Conservation (phyloP, 31 red algal species). For the Endocladia muricata region DNA sequence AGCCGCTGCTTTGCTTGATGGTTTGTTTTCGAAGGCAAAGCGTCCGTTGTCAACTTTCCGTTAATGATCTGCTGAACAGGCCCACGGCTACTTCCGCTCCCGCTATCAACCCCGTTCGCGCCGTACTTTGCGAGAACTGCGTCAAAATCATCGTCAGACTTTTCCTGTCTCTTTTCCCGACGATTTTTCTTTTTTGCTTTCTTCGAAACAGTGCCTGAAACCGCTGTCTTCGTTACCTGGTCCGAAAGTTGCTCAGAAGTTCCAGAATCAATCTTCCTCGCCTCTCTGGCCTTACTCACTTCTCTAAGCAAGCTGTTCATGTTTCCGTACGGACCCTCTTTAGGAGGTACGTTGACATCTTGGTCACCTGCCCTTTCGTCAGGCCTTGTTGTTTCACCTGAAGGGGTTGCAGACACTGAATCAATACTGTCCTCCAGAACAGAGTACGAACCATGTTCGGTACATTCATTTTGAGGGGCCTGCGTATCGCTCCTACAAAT, state of each 20-base stretch:
- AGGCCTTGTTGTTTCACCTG: too few relatives aligned
- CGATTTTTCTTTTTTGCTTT: not conserved
- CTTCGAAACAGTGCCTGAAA: not conserved
- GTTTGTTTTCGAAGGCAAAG: not conserved
- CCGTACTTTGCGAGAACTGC: constrained; percentile 15
- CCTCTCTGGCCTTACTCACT: not conserved
- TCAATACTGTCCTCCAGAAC: too few relatives aligned
- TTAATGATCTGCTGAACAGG: constrained; percentile 12
- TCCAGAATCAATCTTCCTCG: not conserved
- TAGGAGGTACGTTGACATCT: not conserved
- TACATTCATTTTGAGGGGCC: not conserved
- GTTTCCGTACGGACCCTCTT: not conserved
- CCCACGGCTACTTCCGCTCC: not conserved
- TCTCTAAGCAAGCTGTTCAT: not conserved
- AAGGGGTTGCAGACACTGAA: too few relatives aligned
- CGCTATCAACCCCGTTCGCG: not conserved
- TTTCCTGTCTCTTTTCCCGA: not conserved
- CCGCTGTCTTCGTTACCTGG: not conserved
- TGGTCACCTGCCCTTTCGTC: not conserved
- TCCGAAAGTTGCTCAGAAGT: not conserved
- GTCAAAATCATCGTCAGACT: constrained; percentile 13
- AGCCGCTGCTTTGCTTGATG: constrained; percentile 7
- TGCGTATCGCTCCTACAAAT: not conserved
- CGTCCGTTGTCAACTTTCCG: not conserved
- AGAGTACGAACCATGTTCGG: not conserved